Evolutionary conservation across 306 rosid genomes (phyloP).

Genomic region (Casuarina cunninghamiana): DNA sequence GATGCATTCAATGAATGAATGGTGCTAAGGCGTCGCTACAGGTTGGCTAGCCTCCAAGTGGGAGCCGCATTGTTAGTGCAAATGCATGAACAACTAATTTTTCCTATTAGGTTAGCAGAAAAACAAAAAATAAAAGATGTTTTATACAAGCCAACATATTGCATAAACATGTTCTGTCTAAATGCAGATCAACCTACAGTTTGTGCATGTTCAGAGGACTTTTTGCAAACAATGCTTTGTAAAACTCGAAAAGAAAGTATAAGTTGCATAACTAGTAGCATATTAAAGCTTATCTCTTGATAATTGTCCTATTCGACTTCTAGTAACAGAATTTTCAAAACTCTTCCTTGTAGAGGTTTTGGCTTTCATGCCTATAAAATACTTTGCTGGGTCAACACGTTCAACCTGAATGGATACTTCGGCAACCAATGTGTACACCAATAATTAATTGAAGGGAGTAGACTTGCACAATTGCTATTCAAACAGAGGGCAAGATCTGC

Average conservation of each 20-base stretch:
- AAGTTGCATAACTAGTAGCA: no score
- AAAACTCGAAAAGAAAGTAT: no score
- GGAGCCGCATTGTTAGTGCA: not conserved
- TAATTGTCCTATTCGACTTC: not conserved
- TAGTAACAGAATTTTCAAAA: not conserved
- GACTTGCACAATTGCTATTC: not conserved
- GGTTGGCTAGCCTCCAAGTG: not conserved
- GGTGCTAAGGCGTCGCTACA: not conserved
- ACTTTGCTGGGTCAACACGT: not conserved
- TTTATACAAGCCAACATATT: no score
- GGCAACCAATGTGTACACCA: not conserved
- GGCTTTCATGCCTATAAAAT: no score
- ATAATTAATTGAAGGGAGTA: not conserved
- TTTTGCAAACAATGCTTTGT: no score
- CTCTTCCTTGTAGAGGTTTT: not conserved
- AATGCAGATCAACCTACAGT: no score
- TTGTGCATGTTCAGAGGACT: no score
- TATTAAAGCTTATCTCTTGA: not conserved
- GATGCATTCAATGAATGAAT: not conserved
- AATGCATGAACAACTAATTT: not conserved
- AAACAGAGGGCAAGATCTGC: not conserved
- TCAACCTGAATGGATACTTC: not conserved
- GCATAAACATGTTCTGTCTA: no score
- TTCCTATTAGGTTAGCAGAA: no score
- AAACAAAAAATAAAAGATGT: no score